A percentile compares a stretch with the other conserved stretches of the same genome.
phyloP scores from a whole-genome alignment of 228 moss, liverwort and hornwort genomes.

The Sphagnum magellanicum region DNA sequence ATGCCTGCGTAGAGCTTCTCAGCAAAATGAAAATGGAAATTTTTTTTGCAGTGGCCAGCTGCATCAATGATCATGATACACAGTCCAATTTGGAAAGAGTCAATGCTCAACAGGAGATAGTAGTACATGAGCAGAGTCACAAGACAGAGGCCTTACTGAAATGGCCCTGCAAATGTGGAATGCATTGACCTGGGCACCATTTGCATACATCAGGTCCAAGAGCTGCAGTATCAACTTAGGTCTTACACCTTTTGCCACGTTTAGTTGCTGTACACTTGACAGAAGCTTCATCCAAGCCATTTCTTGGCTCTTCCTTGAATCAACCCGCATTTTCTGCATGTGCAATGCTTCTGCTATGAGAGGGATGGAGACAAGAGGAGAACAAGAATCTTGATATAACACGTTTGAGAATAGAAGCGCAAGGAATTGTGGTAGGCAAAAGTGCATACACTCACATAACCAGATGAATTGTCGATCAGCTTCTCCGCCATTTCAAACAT shows the following conservation, averaged over 20 bases:
- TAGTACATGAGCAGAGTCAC: neutral
- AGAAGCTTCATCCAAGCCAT: slow-evolving; percentile 44
- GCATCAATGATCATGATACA: too few species aligned
- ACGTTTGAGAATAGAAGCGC: neutral
- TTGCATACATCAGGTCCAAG: slow-evolving; percentile 41
- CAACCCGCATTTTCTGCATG: slow-evolving; percentile 13
- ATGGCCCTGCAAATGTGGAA: slow-evolving; percentile 46
- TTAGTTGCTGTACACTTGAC: slow-evolving; percentile 20
- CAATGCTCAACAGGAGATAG: too few species aligned
- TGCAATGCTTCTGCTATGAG: neutral
- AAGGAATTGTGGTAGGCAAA: neutral
- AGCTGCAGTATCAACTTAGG: slow-evolving; percentile 35
- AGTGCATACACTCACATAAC: slow-evolving; percentile 11
- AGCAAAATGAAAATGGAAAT: too few species aligned
- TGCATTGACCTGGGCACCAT: slow-evolving; percentile 29
- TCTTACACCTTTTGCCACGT: slow-evolving; percentile 20
- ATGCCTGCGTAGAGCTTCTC: too few species aligned
- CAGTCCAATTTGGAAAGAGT: too few species aligned
- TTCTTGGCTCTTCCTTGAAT: slow-evolving; percentile 16
- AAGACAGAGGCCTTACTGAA: slow-evolving; percentile 18
- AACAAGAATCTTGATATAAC: too few species aligned
- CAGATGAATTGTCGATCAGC: slow-evolving; percentile 17
- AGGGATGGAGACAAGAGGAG: neutral
- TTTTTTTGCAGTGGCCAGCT: too few species aligned
- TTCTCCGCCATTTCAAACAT: slow-evolving; percentile 26